Conservation (phyloP, 306 rosid genomes). For the Inga oerstediana region DNA sequence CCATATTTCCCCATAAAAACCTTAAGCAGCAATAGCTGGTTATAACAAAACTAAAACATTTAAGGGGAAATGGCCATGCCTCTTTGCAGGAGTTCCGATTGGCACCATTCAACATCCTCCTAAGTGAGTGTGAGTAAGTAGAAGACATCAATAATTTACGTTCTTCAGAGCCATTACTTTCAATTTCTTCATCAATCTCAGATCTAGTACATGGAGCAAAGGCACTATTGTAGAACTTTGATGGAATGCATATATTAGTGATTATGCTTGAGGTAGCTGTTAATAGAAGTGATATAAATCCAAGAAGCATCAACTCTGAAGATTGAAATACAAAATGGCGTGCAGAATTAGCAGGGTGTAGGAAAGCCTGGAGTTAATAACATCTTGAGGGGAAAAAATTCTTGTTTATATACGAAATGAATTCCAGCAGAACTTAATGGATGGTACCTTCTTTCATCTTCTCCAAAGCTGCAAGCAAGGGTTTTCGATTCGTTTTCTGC, state of each 20-base stretch:
- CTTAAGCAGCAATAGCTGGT: constrained; percentile 17
- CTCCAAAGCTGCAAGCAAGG: constrained; percentile 94
- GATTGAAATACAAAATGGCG: constrained; percentile 33
- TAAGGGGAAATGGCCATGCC: constrained; percentile 46
- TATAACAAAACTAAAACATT: constrained; percentile 27
- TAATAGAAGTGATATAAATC: constrained; percentile 94
- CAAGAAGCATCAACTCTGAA: constrained; percentile 98
- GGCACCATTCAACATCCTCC: constrained; percentile 65
- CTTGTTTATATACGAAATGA: constrained; percentile 18
- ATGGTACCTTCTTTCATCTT: constrained; percentile 94
- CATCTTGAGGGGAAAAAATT: not conserved
- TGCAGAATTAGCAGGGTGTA: constrained; percentile 20
- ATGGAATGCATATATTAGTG: constrained; percentile 87
- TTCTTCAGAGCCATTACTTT: constrained; percentile 45
- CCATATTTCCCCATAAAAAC: constrained; percentile 28
- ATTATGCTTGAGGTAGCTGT: constrained; percentile 92
- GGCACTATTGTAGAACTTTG: constrained; percentile 72
- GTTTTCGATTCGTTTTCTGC: constrained; percentile 84
- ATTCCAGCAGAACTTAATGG: constrained; percentile 12
- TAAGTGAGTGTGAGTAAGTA: constrained; percentile 47
- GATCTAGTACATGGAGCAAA: constrained; percentile 83
- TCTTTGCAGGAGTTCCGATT: constrained; percentile 65
- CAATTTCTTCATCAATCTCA: constrained; percentile 68
- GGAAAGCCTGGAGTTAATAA: constrained; percentile 14
- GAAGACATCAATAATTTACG: constrained; percentile 66